A percentile compares a stretch with the other conserved stretches of the same genome.
phyloP scores from a whole-genome alignment of 768 basidiomycete genomes.

The Pulveroboletus sp. region DNA sequence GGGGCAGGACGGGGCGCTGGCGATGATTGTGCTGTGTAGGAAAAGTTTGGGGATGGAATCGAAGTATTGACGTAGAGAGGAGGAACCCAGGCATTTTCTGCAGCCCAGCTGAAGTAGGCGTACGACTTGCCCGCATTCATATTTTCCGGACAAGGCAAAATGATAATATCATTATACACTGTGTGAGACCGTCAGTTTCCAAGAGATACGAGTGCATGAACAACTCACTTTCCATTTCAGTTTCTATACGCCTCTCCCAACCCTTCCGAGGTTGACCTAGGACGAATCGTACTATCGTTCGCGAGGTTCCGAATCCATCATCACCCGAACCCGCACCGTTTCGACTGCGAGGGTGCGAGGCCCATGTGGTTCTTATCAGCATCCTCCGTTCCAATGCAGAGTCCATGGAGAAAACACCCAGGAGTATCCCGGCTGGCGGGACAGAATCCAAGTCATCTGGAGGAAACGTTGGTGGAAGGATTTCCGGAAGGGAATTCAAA shows the following conservation, averaged over 20 bases:
- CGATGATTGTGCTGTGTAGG: constrained; percentile 60
- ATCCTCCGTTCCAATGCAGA: constrained; percentile 80
- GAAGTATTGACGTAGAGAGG: constrained; percentile 56
- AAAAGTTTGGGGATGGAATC: constrained; percentile 44
- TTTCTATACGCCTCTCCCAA: constrained; percentile 72
- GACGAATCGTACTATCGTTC: constrained; percentile 85
- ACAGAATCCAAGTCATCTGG: constrained; percentile 67
- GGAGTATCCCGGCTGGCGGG: constrained; percentile 79
- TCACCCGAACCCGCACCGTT: constrained; percentile 69
- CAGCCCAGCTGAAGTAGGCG: constrained; percentile 90
- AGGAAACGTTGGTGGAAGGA: constrained; percentile 52
- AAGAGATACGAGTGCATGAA: not conserved
- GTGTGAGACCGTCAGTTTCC: constrained; percentile 4
- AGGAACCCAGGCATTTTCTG: constrained; percentile 87
- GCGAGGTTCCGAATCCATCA: constrained; percentile 68
- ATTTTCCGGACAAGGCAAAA: constrained; percentile 83
- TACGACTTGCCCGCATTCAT: constrained; percentile 96
- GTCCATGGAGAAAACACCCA: constrained; percentile 90
- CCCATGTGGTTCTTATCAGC: constrained; percentile 86
- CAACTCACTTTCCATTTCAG: constrained; percentile 88
- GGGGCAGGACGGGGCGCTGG: constrained; percentile 59
- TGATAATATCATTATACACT: constrained; percentile 85
- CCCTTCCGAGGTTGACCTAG: constrained; percentile 78
- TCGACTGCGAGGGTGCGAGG: constrained; percentile 74
- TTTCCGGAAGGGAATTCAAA: constrained; percentile 30